These are phyloP conservation scores for Trametes punicea DNA, from an alignment of 768 basidiomycete genomes.

Conservation along the genomic window DNA sequence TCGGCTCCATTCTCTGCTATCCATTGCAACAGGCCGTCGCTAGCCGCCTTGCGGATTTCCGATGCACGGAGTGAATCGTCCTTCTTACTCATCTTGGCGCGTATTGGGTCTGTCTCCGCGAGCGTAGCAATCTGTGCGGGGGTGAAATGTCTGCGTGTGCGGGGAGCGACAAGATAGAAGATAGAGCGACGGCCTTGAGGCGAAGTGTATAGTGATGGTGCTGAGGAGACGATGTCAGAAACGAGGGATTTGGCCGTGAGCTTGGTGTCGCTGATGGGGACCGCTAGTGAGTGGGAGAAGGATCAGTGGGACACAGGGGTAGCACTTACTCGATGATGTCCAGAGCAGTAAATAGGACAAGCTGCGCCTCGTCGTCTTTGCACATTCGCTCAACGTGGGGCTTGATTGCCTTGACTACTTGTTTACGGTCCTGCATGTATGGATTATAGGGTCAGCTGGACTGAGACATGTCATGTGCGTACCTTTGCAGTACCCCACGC, in stretches of 20 bases:
- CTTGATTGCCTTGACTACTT: slow-evolving; percentile 84
- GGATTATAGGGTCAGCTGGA: neutral
- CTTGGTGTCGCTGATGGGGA: slow-evolving; percentile 74
- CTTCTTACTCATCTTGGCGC: slow-evolving; percentile 84
- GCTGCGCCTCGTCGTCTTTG: slow-evolving; percentile 84
- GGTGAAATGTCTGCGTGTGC: slow-evolving; percentile 83
- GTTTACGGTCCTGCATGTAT: slow-evolving; percentile 72
- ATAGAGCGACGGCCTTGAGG: slow-evolving; percentile 80
- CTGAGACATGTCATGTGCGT: neutral
- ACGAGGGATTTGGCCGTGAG: slow-evolving; percentile 78
- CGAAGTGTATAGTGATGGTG: slow-evolving; percentile 53
- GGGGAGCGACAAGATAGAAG: slow-evolving; percentile 79
- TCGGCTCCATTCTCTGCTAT: slow-evolving; percentile 58
- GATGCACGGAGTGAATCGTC: slow-evolving; percentile 53
- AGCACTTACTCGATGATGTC: slow-evolving; percentile 80
- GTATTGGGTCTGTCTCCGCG: slow-evolving; percentile 67
- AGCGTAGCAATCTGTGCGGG: slow-evolving; percentile 65
- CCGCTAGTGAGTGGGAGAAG: neutral
- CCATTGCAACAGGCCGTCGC: slow-evolving; percentile 70
- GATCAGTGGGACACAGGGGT: neutral
- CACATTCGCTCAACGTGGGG: slow-evolving; percentile 89
- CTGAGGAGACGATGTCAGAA: slow-evolving; percentile 57
- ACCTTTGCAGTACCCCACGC: slow-evolving; percentile 83
- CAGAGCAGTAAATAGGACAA: slow-evolving; percentile 85
- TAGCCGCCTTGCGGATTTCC: slow-evolving; percentile 73